Base-by-base conservation (phyloP, 2,329 filamentous ascomycete genomes). In the Aaosphaeria pasadenensis region DNA sequence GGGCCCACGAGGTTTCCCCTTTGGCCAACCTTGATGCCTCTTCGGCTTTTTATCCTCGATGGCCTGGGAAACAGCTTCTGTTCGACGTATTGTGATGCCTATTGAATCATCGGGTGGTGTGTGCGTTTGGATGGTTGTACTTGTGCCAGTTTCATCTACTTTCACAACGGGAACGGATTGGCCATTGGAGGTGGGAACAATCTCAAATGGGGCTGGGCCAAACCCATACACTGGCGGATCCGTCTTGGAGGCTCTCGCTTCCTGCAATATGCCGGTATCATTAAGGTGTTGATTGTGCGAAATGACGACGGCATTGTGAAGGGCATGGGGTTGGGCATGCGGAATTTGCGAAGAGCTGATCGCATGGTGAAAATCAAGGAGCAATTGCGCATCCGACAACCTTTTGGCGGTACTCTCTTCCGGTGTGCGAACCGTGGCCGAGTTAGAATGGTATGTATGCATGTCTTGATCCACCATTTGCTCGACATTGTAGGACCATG, bases 371-470 rank as follows among this genome's bases (percentile, higher is more conserved):
- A 76, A 75, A 54, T 74, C 72, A 39, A 77, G 62, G 43, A 77
- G 66, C 51, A 77, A 55, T 48, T 74, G 71, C 24, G 74, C 74
- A 48, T 76, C 74, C 36, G 75, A 74, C 7, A 74, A 54, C 28
- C 62, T 45, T 41, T 66, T 63, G 49, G 64, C 54, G 30, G 48
- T 59, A 46, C 46, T 63, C 36, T 71, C 65, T 32, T 69, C 68
- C n/a, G 63, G 59, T 47, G 55, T 52, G 13, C 51, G 49, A 6
- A 46, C 44, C 6, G 52, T 33, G 33, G 42, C 17, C 5, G 43
- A 38, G 40, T 36, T 46, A 47, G 61, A 54, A 43, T 62, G 62
- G 46, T 63, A 60, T 55, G 67, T 60, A 59, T 62, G 62, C 50
- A 52, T 56, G 44, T 64, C 64, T 47, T 54, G 61, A 47, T 72